Percentiles rank a stretch among this genome's conserved stretches.
Evolutionary conservation across 176 grass and related monocot genomes (phyloP).

Genomic region (Zea luxurians): DNA sequence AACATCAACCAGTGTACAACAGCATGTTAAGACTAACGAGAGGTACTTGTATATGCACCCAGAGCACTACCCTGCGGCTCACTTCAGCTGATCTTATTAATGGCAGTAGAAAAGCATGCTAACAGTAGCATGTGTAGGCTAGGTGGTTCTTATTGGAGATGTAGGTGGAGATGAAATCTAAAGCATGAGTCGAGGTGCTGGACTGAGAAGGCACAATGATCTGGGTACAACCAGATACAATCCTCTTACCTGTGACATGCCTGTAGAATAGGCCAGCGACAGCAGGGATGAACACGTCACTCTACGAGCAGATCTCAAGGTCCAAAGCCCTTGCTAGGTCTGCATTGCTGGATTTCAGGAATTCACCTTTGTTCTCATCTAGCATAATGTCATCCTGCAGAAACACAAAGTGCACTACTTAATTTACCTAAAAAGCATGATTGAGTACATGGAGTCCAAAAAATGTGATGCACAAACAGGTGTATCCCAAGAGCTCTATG

Average conservation of each 20-base stretch:
- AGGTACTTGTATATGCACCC: slow-evolving; percentile 35
- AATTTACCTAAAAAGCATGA: not conserved
- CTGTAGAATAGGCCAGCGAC: slow-evolving; percentile 79
- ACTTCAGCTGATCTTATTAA: slow-evolving; percentile 39
- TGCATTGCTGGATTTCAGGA: slow-evolving; percentile 55
- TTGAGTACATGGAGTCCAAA: not conserved
- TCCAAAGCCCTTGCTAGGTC: slow-evolving; percentile 80
- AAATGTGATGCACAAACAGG: not conserved
- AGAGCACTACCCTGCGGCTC: slow-evolving; percentile 28
- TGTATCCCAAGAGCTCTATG: not conserved
- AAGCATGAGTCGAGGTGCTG: slow-evolving; percentile 27
- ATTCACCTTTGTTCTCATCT: slow-evolving; percentile 63
- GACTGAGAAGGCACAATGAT: slow-evolving; percentile 58
- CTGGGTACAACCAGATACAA: slow-evolving; percentile 53
- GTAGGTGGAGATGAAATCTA: slow-evolving; percentile 68
- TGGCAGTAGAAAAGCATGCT: not conserved
- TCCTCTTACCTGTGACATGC: slow-evolving; percentile 75
- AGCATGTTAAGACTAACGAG: slow-evolving; percentile 9
- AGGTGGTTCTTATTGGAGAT: slow-evolving; percentile 71
- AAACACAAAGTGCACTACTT: not conserved
- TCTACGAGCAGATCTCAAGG: slow-evolving; percentile 75
- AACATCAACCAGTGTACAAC: slow-evolving; percentile 34
- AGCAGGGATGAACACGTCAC: slow-evolving; percentile 70
- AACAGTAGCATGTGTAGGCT: slow-evolving; percentile 70
- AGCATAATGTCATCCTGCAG: slow-evolving; percentile 83